These are phyloP conservation scores for Rhododendron kiyosumense DNA, from an alignment of 148 eudicot genomes.

Conservation along the genomic window DNA sequence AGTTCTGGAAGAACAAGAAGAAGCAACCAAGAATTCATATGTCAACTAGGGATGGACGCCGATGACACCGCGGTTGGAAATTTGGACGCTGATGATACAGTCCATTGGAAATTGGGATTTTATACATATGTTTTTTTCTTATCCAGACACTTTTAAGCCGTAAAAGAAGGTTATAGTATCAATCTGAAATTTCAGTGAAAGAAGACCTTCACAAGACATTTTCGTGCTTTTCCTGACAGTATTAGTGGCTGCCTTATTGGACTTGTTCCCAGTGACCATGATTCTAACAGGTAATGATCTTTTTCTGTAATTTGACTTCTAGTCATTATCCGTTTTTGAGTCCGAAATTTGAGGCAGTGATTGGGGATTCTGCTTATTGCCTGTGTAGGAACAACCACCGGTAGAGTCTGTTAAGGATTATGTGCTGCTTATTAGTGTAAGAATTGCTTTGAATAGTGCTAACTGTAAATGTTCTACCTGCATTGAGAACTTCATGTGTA, in stretches of 20 bases:
- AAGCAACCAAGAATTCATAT: constrained; percentile 25
- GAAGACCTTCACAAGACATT: neutral
- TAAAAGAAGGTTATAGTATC: neutral
- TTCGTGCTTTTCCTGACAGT: neutral
- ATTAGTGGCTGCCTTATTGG: neutral
- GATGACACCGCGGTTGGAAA: constrained; percentile 4
- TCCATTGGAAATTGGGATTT: neutral
- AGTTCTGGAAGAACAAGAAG: constrained; percentile 86
- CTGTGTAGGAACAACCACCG: neutral
- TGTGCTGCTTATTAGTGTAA: neutral
- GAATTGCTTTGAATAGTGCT: neutral
- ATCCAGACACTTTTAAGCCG: neutral
- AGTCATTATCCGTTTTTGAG: neutral
- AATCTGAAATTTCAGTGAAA: neutral
- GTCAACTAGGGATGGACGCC: constrained; percentile 21
- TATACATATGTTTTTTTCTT: neutral
- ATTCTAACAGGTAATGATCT: constrained; percentile 6
- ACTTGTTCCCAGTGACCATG: neutral
- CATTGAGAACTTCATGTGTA: too few species aligned
- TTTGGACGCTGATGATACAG: constrained; percentile 10
- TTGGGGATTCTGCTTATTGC: neutral
- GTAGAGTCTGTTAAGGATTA: neutral
- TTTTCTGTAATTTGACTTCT: neutral
- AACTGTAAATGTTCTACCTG: too few species aligned
- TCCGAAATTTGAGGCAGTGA: neutral